These are phyloP conservation scores for Eucalyptus regnans DNA, from an alignment of 345 rosid genomes.

Conservation along the genomic window DNA sequence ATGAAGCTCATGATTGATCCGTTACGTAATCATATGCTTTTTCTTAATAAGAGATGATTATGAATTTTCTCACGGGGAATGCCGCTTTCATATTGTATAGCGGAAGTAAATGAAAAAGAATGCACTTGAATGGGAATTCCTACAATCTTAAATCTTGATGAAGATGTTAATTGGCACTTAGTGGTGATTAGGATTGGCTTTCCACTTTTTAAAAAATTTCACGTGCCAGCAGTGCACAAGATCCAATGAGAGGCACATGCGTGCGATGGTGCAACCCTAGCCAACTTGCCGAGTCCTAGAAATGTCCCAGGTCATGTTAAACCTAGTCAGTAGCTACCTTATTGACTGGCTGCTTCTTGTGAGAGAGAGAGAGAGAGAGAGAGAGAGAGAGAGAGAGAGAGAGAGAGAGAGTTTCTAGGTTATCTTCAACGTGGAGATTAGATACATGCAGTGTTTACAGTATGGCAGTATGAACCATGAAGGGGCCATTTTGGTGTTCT, in stretches of 20 bases:
- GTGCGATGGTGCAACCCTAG: not conserved
- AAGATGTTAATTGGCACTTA: not conserved
- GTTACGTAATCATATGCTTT: fast-evolving
- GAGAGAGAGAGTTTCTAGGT: not conserved
- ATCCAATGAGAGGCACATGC: not conserved
- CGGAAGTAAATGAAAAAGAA: not conserved
- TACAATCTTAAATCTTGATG: not conserved
- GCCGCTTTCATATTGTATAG: not conserved
- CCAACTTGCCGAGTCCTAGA: not conserved
- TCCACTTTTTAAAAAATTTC: not conserved
- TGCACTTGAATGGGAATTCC: not conserved
- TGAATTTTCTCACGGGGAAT: not conserved
- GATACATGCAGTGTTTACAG: not conserved
- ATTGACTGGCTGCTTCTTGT: not conserved
- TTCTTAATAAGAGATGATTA: not conserved
- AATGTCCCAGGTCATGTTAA: not conserved
- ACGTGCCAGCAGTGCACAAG: not conserved
- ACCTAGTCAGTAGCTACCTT: not conserved
- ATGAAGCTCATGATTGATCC: not conserved
- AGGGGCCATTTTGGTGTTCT: not conserved
- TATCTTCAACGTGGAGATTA: not conserved
- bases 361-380: too few relatives aligned
- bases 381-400: not conserved
- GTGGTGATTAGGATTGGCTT: not conserved
- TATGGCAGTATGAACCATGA: not conserved